A percentile compares a stretch with the other conserved stretches of the same genome.
phyloP scores from a whole-genome alignment of 2,329 filamentous ascomycete genomes.

The Exophiala oligosperma region DNA sequence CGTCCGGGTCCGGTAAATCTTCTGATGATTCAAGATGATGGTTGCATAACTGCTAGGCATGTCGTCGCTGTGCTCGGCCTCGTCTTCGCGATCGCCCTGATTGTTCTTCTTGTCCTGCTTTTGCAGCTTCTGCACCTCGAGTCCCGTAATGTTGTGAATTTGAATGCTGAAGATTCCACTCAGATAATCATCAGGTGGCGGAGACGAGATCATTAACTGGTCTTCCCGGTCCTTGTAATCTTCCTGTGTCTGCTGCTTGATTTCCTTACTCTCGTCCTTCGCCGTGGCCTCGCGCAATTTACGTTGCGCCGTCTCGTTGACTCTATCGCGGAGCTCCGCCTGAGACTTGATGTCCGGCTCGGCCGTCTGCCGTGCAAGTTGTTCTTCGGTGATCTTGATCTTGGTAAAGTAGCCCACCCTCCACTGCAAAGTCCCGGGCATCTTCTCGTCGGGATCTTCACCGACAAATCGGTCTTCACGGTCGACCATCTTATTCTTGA shows the following conservation, averaged over 20 bases:
- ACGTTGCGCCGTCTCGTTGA: slow-evolving; percentile 54
- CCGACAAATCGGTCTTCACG: slow-evolving; percentile 66
- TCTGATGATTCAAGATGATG: slow-evolving; percentile 72
- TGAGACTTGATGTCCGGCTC: slow-evolving; percentile 58
- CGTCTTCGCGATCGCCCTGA: slow-evolving; percentile 37
- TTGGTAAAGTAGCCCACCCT: slow-evolving; percentile 72
- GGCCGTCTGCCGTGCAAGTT: slow-evolving; percentile 62
- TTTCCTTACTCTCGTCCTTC: slow-evolving; percentile 59
- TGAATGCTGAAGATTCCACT: slow-evolving; percentile 70
- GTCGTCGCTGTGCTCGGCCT: slow-evolving; percentile 61
- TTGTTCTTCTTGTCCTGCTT: slow-evolving; percentile 52
- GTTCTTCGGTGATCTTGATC: slow-evolving; percentile 60
- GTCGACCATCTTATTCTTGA: slow-evolving; percentile 62
- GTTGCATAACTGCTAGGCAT: slow-evolving; percentile 71
- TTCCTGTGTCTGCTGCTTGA: slow-evolving; percentile 67
- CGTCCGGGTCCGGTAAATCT: slow-evolving; percentile 67
- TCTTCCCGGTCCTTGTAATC: slow-evolving; percentile 64
- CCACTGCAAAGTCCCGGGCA: slow-evolving; percentile 70
- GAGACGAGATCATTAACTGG: slow-evolving; percentile 66
- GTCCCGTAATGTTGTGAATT: slow-evolving; percentile 70
- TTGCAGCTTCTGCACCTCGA: slow-evolving; percentile 62
- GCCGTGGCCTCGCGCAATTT: slow-evolving; percentile 67
- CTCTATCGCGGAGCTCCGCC: slow-evolving; percentile 60
- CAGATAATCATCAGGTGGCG: slow-evolving; percentile 61
- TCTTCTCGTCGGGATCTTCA: slow-evolving; percentile 63